These are phyloP conservation scores for Catharanthus roseus DNA, from an alignment of 257 asterid species.

Conservation along the genomic window DNA sequence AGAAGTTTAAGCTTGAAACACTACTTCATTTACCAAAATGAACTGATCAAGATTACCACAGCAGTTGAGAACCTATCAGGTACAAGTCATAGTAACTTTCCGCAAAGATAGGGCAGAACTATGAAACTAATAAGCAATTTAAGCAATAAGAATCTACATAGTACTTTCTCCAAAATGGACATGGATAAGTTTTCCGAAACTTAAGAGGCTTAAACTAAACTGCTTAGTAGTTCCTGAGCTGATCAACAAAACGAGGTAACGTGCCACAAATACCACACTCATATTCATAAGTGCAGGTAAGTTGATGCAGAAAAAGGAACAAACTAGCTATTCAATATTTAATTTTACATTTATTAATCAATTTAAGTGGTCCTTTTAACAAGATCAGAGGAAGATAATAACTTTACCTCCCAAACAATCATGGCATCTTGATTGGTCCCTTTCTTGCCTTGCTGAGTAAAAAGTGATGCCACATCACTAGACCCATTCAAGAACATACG, in stretches of 20 bases:
- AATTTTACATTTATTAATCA: constrained; percentile 1
- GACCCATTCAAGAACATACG: constrained; percentile 82
- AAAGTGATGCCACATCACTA: constrained; percentile 66
- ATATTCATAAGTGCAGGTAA: not conserved
- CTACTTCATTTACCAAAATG: not conserved
- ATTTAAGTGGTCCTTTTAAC: not conserved
- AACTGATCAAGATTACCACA: not conserved
- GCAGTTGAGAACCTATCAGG: not conserved
- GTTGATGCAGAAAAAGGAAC: not conserved
- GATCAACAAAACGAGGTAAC: not conserved
- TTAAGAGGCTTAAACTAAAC: not conserved
- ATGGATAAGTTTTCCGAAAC: not conserved
- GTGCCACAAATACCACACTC: not conserved
- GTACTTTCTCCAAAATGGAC: not conserved
- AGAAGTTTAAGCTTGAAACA: not conserved
- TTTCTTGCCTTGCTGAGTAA: constrained; percentile 85
- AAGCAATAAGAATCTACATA: not conserved
- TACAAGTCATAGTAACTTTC: not conserved
- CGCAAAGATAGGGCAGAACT: not conserved
- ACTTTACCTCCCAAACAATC: constrained; percentile 94
- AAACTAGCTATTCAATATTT: not conserved
- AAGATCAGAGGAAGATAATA: constrained; percentile 17
- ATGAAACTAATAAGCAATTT: not conserved
- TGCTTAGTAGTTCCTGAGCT: not conserved
- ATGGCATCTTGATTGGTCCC: constrained; percentile 96